A percentile compares a stretch with the other conserved stretches of the same genome.
Evolutionary conservation across 768 basidiomycete genomes (phyloP).

Genomic region (Trametes coccinea): DNA sequence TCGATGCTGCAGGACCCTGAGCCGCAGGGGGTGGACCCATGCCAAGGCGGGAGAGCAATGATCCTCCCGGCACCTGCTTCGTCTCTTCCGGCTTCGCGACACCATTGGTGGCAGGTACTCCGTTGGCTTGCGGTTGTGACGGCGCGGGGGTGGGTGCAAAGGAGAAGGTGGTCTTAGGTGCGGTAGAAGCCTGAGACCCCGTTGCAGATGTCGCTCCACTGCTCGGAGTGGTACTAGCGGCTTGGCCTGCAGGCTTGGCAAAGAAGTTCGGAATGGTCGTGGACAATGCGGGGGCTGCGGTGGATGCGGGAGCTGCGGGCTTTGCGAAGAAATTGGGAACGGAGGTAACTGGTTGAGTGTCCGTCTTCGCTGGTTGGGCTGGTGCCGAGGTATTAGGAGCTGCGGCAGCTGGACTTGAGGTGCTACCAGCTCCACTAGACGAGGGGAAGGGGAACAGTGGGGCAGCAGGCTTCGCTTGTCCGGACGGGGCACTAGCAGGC

Average conservation of each 20-base stretch:
- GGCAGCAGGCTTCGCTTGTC: slow-evolving; percentile 13
- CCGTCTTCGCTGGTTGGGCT: neutral
- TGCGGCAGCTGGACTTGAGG: slow-evolving; percentile 26
- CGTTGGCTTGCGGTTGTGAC: neutral
- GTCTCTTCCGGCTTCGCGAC: slow-evolving; percentile 1
- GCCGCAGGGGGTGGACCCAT: slow-evolving; percentile 13
- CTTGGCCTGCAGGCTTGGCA: slow-evolving; percentile 28
- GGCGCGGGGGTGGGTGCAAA: slow-evolving; percentile 4
- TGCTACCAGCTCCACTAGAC: neutral
- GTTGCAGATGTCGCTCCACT: slow-evolving; percentile 11
- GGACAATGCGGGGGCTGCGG: neutral
- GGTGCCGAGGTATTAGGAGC: neutral
- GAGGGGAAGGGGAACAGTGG: slow-evolving; percentile 10
- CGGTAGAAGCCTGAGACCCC: slow-evolving; percentile 9
- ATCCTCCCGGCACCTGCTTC: slow-evolving; percentile 7
- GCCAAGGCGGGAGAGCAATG: slow-evolving; percentile 20
- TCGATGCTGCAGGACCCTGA: neutral
- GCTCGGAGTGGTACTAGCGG: neutral
- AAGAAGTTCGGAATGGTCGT: slow-evolving; percentile 34
- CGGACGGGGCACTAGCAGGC: slow-evolving; percentile 16
- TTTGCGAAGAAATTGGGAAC: slow-evolving; percentile 37
- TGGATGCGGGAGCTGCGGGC: slow-evolving; percentile 19
- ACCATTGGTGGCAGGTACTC: neutral
- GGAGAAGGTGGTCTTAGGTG: slow-evolving; percentile 15
- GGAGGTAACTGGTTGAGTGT: slow-evolving; percentile 22